Base-by-base conservation (phyloP, 768 basidiomycete genomes). In the Stropharia rugosoannulata region DNA sequence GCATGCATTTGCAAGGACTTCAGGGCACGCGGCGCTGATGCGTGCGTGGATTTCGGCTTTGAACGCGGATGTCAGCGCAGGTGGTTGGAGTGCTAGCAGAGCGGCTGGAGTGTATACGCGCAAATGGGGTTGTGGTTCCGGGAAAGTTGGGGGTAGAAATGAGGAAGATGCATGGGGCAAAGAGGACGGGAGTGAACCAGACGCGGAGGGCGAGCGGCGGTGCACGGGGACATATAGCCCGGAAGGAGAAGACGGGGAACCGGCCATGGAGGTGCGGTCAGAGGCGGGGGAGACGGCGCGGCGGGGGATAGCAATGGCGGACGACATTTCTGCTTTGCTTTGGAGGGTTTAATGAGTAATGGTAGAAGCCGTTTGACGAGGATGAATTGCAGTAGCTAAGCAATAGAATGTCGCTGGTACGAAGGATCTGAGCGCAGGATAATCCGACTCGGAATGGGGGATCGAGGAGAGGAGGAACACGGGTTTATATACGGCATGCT, bases 271-370 rank as follows among this genome's bases (percentile, higher is more conserved):
- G 15, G 38, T 42, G 9, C 16, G 9, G 16, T 19, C 25, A 16
- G 36, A 11, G 29, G 49, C 38, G 9, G 51, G 19, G 16, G 51
- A 39, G 13, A 29, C 9, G 22, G 42, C 10, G 12, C 41, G 11
- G 42, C 51, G 51, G 18, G 32, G 51, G 35, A 52, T 52, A 22
- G 51, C 35, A 11, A 52, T 52, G 18, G 51, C 42, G 4, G 51
- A 43, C 29, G 51, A 52, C 51, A 52, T 52, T 13, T 35, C 5
- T 18, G 47, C 10, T 29, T 29, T 45, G 19, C 19, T 45, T 19
- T 12, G 27, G 19, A 25, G 2, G n/a, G 5, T 32, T 32, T 1
- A 32, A 7, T 29, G n/a, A n/a, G n/a, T n/a, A 4, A 4, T 22
- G 22, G 22, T 22, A 22, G 22, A 2, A 22, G 22, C 22, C 22